phyloP scores from a whole-genome alignment of 495 filamentous ascomycete species.

The Chaetomium fimeti region DNA sequence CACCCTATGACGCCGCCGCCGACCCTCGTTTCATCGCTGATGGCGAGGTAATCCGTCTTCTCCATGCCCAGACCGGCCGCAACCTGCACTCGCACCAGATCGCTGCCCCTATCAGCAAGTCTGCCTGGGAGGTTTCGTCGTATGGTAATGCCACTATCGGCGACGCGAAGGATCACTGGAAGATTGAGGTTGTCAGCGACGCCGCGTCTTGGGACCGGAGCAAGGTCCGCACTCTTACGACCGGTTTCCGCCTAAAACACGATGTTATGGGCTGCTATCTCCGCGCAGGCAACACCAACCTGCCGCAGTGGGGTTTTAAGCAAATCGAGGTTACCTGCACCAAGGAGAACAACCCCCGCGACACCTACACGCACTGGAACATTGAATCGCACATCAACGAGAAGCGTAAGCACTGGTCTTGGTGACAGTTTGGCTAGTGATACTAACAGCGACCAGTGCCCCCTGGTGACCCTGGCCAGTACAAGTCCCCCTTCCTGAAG shows the following conservation, averaged over 20 bases:
- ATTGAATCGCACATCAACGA: constrained; percentile 94
- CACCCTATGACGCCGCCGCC: constrained; percentile 68
- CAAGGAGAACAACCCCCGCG: constrained; percentile 88
- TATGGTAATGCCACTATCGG: constrained; percentile 97
- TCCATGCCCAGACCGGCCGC: constrained; percentile 92
- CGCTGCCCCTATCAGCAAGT: constrained; percentile 82
- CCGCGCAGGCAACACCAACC: constrained; percentile 90
- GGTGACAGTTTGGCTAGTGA: background rate
- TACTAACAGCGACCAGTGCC: constrained; percentile 63
- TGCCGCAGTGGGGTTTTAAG: constrained; percentile 99
- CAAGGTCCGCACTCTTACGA: constrained; percentile 87
- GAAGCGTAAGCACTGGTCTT: constrained; percentile 63
- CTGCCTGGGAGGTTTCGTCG: constrained; percentile 85
- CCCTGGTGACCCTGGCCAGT: constrained; percentile 83
- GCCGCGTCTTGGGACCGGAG: constrained; percentile 80
- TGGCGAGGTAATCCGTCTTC: constrained; percentile 76
- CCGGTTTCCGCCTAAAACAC: constrained; percentile 87
- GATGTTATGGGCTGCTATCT: constrained; percentile 85
- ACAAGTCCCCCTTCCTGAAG: constrained; percentile 93
- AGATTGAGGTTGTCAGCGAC: constrained; percentile 86
- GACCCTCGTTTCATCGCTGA: constrained; percentile 72
- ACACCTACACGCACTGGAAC: constrained; percentile 98
- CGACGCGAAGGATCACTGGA: constrained; percentile 98
- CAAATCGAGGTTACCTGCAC: constrained; percentile 96
- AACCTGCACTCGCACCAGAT: constrained; percentile 94